Conservation (phyloP, 2,329 filamentous ascomycete species). For the Cyphellophora attinorum region DNA sequence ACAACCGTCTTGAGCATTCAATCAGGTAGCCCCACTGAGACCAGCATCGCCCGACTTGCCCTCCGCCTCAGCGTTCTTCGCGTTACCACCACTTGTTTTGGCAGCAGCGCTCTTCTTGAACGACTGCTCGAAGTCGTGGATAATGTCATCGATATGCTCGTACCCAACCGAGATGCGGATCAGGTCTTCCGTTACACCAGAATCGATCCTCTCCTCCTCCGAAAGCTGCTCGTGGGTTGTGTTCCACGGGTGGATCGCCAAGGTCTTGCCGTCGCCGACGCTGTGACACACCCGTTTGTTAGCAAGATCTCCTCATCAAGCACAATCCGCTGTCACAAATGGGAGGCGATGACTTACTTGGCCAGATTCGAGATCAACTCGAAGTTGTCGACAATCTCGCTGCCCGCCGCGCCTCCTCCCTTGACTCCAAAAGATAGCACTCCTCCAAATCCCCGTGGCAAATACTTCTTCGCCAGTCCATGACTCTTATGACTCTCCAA, state of each 20-base stretch:
- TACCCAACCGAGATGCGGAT: slow-evolving; percentile 87
- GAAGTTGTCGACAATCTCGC: slow-evolving; percentile 84
- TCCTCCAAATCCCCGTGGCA: slow-evolving; percentile 75
- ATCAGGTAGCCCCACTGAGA: slow-evolving; percentile 19
- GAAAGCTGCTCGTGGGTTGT: slow-evolving; percentile 83
- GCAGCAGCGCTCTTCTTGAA: slow-evolving; percentile 47
- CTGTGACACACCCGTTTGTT: slow-evolving; percentile 16
- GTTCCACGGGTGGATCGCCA: slow-evolving; percentile 82
- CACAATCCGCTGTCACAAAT: too few species aligned
- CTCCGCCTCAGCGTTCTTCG: slow-evolving; percentile 11
- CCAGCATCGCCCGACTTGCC: slow-evolving; percentile 12
- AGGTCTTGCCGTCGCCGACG: slow-evolving; percentile 83
- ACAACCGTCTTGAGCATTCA: too few species aligned
- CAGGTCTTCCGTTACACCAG: slow-evolving; percentile 71
- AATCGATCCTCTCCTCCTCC: slow-evolving; percentile 64
- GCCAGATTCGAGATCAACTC: slow-evolving; percentile 93
- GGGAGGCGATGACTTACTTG: slow-evolving; percentile 62
- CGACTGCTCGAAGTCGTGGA: slow-evolving; percentile 79
- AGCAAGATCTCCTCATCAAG: background rate
- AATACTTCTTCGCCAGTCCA: slow-evolving; percentile 73
- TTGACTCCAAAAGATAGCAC: slow-evolving; percentile 91
- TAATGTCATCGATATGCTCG: slow-evolving; percentile 90
- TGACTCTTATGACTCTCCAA: slow-evolving; percentile 74
- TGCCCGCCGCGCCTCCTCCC: slow-evolving; percentile 73
- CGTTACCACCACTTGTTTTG: slow-evolving; percentile 10